phyloP scores from a whole-genome alignment of 331 rosid species.

The Dryas integrifolia region DNA sequence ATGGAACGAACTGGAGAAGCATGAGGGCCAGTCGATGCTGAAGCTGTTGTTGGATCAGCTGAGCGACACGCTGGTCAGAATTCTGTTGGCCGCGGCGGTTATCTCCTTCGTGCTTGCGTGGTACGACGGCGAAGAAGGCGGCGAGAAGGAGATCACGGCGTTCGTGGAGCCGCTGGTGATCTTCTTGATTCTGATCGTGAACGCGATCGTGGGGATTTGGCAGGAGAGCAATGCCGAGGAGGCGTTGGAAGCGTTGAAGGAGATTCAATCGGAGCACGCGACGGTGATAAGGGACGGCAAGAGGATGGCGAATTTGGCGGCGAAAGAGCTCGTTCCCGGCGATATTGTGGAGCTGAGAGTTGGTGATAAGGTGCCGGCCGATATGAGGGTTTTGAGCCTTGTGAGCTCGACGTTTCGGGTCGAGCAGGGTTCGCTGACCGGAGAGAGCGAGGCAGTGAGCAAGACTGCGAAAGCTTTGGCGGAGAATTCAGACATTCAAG shows the following conservation, averaged over 20 bases:
- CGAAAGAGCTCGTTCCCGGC: slow-evolving; percentile 40
- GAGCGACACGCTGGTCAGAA: slow-evolving; percentile 37
- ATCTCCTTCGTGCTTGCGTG: slow-evolving; percentile 40
- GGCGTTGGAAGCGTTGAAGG: slow-evolving; percentile 45
- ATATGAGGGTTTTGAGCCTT: slow-evolving; percentile 37
- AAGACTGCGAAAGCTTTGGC: slow-evolving; percentile 37
- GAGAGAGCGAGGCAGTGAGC: slow-evolving; percentile 49
- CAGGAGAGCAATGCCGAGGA: slow-evolving; percentile 46
- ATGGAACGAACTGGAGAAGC: slow-evolving; percentile 41
- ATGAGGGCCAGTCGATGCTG: slow-evolving; percentile 32
- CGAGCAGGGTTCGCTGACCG: slow-evolving; percentile 48
- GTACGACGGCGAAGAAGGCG: slow-evolving; percentile 36
- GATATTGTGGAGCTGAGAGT: slow-evolving; percentile 42
- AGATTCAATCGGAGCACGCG: slow-evolving; percentile 41
- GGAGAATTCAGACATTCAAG: slow-evolving; percentile 41
- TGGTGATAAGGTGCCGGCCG: slow-evolving; percentile 49
- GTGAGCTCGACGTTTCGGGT: slow-evolving; percentile 39
- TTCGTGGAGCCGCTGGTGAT: slow-evolving; percentile 48
- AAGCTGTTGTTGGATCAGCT: slow-evolving; percentile 40
- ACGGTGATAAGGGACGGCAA: slow-evolving; percentile 30
- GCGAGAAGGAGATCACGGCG: slow-evolving; percentile 41
- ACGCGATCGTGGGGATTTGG: slow-evolving; percentile 47
- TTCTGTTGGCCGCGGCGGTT: slow-evolving; percentile 39
- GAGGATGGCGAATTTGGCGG: slow-evolving; percentile 13
- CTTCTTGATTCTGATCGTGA: slow-evolving; percentile 40